Percentiles rank a stretch among this genome's conserved stretches.
Conservation (phyloP, 106 monocot genomes). For the Dioscorea dumetorum region DNA sequence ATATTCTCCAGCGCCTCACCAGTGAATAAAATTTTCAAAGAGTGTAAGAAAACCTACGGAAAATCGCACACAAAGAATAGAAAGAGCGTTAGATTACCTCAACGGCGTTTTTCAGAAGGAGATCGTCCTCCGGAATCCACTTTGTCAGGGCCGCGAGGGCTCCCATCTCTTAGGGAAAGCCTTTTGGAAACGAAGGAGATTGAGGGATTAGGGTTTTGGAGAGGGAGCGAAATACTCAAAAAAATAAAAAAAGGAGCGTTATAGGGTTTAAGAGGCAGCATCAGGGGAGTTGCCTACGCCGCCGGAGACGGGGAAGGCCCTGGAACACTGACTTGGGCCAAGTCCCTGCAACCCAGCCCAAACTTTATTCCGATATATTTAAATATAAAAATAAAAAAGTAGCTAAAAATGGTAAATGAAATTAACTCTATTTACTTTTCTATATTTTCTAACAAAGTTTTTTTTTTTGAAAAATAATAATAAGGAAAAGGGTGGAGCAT, state of each 20-base stretch:
- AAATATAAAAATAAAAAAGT: constrained; percentile 14
- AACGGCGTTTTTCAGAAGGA: constrained; percentile 76
- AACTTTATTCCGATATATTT: background rate
- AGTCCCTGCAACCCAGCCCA: background rate
- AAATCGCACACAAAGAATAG: too few relatives aligned
- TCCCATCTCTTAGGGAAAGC: constrained; percentile 34
- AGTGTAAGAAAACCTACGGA: background rate
- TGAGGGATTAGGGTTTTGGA: background rate
- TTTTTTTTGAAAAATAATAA: too few relatives aligned
- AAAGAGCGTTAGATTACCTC: constrained; percentile 35
- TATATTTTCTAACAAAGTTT: too few relatives aligned
- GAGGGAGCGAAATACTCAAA: background rate
- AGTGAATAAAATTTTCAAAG: too few relatives aligned
- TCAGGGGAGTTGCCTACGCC: too few relatives aligned
- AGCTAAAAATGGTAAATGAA: background rate
- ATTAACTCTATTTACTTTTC: too few relatives aligned
- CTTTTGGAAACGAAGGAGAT: background rate
- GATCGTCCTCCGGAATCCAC: constrained; percentile 76
- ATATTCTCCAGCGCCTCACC: too few relatives aligned
- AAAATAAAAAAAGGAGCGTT: too few relatives aligned
- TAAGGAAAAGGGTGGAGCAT: too few relatives aligned
- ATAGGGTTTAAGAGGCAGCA: too few relatives aligned
- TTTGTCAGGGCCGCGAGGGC: constrained; percentile 23
- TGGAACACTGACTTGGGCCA: background rate
- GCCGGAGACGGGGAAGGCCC: background rate